Conservation (phyloP, 2,329 filamentous ascomycete genomes). For the Paecilomyces sp. region DNA sequence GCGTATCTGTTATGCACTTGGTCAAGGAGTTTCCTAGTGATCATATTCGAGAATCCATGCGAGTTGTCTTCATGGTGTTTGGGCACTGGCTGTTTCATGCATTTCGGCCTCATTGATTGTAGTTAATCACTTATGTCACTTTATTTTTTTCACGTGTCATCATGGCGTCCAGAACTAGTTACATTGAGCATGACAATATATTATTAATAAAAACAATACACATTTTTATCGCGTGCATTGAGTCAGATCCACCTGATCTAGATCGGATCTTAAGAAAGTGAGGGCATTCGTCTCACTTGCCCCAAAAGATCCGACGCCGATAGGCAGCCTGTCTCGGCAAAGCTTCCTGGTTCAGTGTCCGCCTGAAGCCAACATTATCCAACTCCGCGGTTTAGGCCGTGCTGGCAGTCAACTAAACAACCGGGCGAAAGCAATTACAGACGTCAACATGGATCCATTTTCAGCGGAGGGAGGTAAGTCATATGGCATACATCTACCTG, state of each 20-base stretch:
- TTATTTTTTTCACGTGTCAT: not conserved
- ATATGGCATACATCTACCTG: not conserved
- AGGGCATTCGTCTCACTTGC: not conserved
- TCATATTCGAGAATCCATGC: too few species aligned
- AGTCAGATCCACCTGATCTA: not conserved
- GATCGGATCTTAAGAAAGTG: not conserved
- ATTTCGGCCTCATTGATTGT: not conserved
- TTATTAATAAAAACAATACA: not conserved
- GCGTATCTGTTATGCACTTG: too few species aligned
- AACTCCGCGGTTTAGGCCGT: not conserved
- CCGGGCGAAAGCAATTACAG: not conserved
- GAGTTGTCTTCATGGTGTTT: not conserved
- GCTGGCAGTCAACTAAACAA: not conserved
- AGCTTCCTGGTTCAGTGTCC: not conserved
- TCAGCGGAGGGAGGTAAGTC: slow-evolving; percentile 54
- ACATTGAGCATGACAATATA: too few species aligned
- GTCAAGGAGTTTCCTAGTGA: too few species aligned
- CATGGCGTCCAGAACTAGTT: too few species aligned
- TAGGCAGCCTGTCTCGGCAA: not conserved
- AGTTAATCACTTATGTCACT: not conserved
- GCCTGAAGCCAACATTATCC: not conserved
- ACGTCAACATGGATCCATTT: slow-evolving; percentile 53
- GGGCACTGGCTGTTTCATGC: not conserved
- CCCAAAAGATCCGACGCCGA: not conserved
- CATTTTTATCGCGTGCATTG: not conserved